Base-by-base conservation (phyloP, 352 stramenopile species). In the Blastocystis sp. region DNA sequence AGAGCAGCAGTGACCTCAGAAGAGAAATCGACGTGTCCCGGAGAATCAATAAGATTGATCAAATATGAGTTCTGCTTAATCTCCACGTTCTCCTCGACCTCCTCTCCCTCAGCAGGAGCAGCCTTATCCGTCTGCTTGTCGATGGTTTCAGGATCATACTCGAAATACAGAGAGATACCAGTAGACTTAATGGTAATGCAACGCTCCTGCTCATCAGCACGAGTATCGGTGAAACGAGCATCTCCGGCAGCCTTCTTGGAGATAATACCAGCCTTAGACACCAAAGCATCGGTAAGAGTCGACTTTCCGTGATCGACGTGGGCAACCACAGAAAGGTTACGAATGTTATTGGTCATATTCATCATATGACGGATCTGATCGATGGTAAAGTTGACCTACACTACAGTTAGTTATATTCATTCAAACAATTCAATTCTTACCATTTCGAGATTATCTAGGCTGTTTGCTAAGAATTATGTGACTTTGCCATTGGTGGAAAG, bases 251-350 rank as follows among this genome's bases (percentile, higher is more conserved):
- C 95, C 93, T 98, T 98, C 88, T 94, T 92, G 86, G 96, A 96
- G 89, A 99, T 98, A 90, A 99, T 99, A 92, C 96, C 96, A 78
- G 95, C 95, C 92, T 98, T 98, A 89, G 96, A 97, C 89, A 98
- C 95, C 29, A 99, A 93, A 69, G 94, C 98, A 91, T 99, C 96
- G 29, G 95, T 98, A 78, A 98, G 90, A 61, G 96, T 99, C 59
- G 96, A 98, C 96, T 99, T 99, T 88, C 97, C 97, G 95, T 99
- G 96, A 91, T 99, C 96, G 88, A 99, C 96, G 93, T 99, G 96
- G 81, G 96, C 96, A 92, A 99, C 98, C 88, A 99, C 95, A 88
- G 94, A 98, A 94, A 99, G 98, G 90, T 97, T 98, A 93, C 97
- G 94, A 92, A 99, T 99, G 93, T 99, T 98, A 93, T 98, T 95